phyloP scores from a whole-genome alignment of 2,329 filamentous ascomycete species.

The Alternaria arbusti region DNA sequence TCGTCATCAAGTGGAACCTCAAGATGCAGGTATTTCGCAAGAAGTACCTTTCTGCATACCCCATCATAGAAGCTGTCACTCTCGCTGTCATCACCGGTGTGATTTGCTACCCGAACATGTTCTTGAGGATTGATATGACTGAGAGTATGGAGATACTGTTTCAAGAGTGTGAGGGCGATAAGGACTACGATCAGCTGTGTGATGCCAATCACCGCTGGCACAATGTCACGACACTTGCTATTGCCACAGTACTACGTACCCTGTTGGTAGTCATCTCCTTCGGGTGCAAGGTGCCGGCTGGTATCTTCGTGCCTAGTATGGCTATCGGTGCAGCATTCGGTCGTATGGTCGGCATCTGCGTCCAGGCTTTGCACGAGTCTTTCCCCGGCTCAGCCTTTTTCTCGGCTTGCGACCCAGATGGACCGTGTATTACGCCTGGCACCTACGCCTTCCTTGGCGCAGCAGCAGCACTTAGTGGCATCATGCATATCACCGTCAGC shows the following conservation, averaged over 20 bases:
- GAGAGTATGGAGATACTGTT: constrained; percentile 99
- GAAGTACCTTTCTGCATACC: constrained; percentile 84
- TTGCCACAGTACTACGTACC: constrained; percentile 81
- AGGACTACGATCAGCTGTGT: constrained; percentile 90
- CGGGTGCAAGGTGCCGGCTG: constrained; percentile 95
- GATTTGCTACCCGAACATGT: constrained; percentile 96
- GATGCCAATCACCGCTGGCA: constrained; percentile 76
- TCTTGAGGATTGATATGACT: constrained; percentile 96
- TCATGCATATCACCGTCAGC: constrained; percentile 97
- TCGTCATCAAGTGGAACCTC: constrained; percentile 98
- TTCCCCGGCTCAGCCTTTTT: constrained; percentile 87
- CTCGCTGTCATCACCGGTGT: constrained; percentile 84
- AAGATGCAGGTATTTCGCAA: constrained; percentile 91
- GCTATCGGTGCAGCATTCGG: constrained; percentile 95
- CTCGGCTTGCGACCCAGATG: constrained; percentile 84
- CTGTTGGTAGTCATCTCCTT: constrained; percentile 94
- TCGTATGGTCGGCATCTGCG: constrained; percentile 89
- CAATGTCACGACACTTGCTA: constrained; percentile 77
- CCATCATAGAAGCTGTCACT: constrained; percentile 83
- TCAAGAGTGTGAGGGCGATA: constrained; percentile 84
- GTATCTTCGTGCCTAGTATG: constrained; percentile 98
- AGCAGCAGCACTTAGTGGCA: constrained; percentile 87
- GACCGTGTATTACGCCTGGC: constrained; percentile 94
- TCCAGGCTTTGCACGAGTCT: constrained; percentile 85
- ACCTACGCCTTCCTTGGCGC: constrained; percentile 97